phyloP scores from a whole-genome alignment of 306 rosid species.

The Medicago lupulina region DNA sequence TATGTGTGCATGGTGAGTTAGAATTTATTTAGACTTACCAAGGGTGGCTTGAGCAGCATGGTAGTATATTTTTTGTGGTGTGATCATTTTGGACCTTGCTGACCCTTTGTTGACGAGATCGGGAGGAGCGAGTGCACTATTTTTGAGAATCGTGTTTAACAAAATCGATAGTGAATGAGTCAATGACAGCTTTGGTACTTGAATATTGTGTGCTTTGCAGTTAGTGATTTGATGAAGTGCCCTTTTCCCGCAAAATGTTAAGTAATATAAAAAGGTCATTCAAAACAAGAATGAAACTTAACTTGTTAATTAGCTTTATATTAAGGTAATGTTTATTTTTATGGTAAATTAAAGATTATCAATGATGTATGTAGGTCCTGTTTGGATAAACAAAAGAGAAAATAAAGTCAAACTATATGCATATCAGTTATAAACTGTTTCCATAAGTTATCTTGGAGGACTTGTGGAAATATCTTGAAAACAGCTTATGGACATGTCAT shows the following conservation, averaged over 20 bases:
- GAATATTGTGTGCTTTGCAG: neutral
- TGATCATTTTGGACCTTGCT: neutral
- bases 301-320: neutral
- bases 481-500: neutral
- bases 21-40: conserved; percentile 1
- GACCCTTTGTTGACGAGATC: neutral
- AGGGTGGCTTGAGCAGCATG: neutral
- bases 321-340: neutral
- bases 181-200: neutral
- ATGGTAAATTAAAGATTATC: neutral
- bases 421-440: no score
- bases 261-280: no score
- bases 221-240: conserved; percentile 4
- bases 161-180: neutral
- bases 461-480: neutral
- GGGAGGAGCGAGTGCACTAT: neutral
- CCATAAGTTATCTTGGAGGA: neutral
- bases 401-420: no score
- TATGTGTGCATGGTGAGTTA: neutral
- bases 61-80: conserved; percentile 13
- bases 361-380: neutral
- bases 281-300: neutral
- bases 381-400: neutral
- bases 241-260: neutral
- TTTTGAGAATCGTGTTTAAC: neutral